These are phyloP conservation scores for Cucumis sativus DNA, from an alignment of 306 rosid species.

Conservation along the genomic window Cucumber_9930_V3 NC_026659.2:967501-968000, in stretches of 20 bases:
- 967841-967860: not conserved
- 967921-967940: too few species aligned
- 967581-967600: slow-evolving; percentile 75
- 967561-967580: slow-evolving; percentile 81
- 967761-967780: not conserved
- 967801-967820: not conserved
- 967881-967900: too few species aligned
- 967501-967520: slow-evolving; percentile 79
- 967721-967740: not conserved
- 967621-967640: slow-evolving; percentile 64
- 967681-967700: slow-evolving; percentile 5
- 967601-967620: slow-evolving; percentile 43
- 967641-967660: slow-evolving; percentile 55
- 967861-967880: too few species aligned
- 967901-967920: too few species aligned
- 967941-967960: too few species aligned
- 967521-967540: slow-evolving; percentile 89
- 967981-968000: too few species aligned
- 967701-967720: not conserved
- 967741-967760: not conserved
- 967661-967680: slow-evolving; percentile 57
- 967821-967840: not conserved
- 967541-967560: slow-evolving; percentile 59
- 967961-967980: too few species aligned
- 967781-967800: not conserved